These are phyloP conservation scores for Penicillium flavigenum DNA, from an alignment of 495 filamentous ascomycete species.

Conservation along the genomic window DNA sequence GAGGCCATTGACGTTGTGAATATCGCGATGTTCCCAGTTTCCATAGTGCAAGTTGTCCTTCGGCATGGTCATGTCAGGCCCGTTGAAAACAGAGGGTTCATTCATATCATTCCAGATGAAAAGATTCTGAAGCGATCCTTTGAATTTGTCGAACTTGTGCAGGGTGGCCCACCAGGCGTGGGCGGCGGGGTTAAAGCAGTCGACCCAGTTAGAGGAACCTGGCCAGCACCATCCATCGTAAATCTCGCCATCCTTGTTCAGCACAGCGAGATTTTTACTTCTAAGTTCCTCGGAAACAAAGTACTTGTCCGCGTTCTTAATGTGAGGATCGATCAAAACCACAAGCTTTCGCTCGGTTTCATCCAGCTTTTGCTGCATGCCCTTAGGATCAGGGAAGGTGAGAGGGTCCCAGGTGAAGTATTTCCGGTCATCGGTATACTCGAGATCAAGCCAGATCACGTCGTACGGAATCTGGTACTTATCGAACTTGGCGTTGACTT, in stretches of 20 bases:
- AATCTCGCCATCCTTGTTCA: conserved; percentile 83
- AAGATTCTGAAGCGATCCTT: conserved; percentile 75
- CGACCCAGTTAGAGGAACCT: conserved; percentile 92
- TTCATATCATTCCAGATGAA: conserved; percentile 99
- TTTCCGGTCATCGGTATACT: conserved; percentile 93
- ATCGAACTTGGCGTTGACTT: conserved; percentile 95
- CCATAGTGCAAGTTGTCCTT: conserved; percentile 93
- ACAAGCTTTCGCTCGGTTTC: conserved; percentile 85
- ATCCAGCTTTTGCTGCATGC: conserved; percentile 84
- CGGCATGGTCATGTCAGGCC: conserved; percentile 92
- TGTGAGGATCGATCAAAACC: conserved; percentile 93
- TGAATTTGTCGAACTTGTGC: conserved; percentile 84
- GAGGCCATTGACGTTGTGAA: conserved; percentile 93
- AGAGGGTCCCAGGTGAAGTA: conserved; percentile 96
- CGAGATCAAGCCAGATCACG: conserved; percentile 97
- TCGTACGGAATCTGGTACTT: conserved; percentile 94
- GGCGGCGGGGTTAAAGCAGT: conserved; percentile 86
- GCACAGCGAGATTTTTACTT: conserved; percentile 75
- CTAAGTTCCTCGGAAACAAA: conserved; percentile 75
- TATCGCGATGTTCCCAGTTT: conserved; percentile 94
- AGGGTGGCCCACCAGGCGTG: conserved; percentile 84
- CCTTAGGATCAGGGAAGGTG: conserved; percentile 78
- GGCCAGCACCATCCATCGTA: conserved; percentile 99
- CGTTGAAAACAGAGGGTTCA: conserved; percentile 97
- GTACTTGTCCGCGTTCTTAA: conserved; percentile 86